Conservation (phyloP, 345 rosid species). For the Arabidopsis suecica region DNA sequence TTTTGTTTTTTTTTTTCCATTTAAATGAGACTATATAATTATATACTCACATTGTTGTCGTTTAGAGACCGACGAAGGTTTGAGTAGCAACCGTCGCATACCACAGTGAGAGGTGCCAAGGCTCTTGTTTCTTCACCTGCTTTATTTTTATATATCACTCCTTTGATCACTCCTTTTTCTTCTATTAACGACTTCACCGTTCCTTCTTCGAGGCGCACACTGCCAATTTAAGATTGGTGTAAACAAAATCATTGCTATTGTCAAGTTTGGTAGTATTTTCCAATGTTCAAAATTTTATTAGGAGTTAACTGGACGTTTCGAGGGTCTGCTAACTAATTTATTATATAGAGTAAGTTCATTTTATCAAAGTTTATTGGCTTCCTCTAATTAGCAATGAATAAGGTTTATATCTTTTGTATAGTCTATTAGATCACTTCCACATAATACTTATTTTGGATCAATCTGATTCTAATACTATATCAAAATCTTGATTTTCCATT, state of each 20-base stretch:
- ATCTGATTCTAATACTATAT: background rate
- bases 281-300: too few species aligned
- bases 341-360: too few species aligned
- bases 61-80: constrained; percentile 55
- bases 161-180: constrained; percentile 58
- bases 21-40: background rate
- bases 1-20: background rate
- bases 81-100: constrained; percentile 64
- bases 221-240: constrained; percentile 24
- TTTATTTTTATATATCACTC: constrained; percentile 51
- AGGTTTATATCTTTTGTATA: background rate
- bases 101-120: constrained; percentile 59
- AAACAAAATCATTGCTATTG: background rate
- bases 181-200: constrained; percentile 56
- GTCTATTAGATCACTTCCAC: background rate
- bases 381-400: background rate
- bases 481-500: background rate
- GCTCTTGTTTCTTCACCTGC: constrained; percentile 48
- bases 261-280: background rate
- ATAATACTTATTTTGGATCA: background rate
- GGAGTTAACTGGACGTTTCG: background rate
- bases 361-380: too few species aligned
- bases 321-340: background rate
- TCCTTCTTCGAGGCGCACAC: constrained; percentile 56
- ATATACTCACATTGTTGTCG: constrained; percentile 47